These are phyloP conservation scores for Exidia glandulosa DNA, from an alignment of 768 basidiomycete species.

Conservation along the genomic window DNA sequence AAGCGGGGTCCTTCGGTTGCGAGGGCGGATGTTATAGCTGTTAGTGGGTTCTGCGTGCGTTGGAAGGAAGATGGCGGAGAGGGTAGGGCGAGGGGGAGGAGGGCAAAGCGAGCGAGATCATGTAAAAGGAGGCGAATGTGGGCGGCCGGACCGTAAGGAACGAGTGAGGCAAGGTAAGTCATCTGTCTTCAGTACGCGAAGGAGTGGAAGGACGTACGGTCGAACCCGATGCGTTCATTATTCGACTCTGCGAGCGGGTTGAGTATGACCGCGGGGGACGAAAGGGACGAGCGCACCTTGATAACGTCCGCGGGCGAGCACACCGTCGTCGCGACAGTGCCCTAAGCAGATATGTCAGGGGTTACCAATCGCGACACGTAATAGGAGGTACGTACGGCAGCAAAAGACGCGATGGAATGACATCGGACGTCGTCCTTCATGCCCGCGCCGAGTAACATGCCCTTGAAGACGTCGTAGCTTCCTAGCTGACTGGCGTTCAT, in stretches of 20 bases:
- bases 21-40: slow-evolving; percentile 56
- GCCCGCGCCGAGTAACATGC: slow-evolving; percentile 57
- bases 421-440: slow-evolving; percentile 74
- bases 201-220: slow-evolving; percentile 33
- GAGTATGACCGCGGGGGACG: not conserved
- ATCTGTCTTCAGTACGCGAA: not conserved
- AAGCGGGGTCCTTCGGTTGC: slow-evolving; percentile 72
- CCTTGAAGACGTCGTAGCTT: slow-evolving; percentile 90
- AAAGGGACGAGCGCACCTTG: slow-evolving; percentile 40
- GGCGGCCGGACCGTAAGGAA: not conserved
- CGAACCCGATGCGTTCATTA: slow-evolving; percentile 83
- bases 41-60: slow-evolving; percentile 47
- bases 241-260: slow-evolving; percentile 44
- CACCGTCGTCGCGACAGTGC: slow-evolving; percentile 81
- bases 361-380: slow-evolving; percentile 28
- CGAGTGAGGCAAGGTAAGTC: not conserved
- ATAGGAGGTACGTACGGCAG: too few species aligned
- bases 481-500: slow-evolving; percentile 93
- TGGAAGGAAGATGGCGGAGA: not conserved
- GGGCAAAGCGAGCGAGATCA: too few species aligned
- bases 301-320: slow-evolving; percentile 85
- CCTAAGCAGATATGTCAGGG: too few species aligned
- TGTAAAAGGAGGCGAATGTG: not conserved
- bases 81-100: not conserved
- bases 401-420: slow-evolving; percentile 81